These are phyloP conservation scores for Hanseniaspora valbyensis DNA, from an alignment of 805 yeast species.

Conservation along the genomic window DNA sequence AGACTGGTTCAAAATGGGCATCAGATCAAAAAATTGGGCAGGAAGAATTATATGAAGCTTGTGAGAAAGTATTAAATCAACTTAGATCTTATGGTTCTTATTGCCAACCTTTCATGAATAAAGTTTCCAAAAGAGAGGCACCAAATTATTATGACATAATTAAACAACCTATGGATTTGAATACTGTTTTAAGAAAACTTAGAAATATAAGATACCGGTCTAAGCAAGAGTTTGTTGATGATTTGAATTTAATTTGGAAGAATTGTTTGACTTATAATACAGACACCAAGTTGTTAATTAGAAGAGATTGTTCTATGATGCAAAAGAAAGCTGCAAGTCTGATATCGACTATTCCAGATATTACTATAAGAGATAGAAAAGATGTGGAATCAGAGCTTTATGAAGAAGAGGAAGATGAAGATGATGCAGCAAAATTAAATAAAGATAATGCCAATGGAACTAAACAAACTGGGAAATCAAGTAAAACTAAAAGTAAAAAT, in stretches of 20 bases:
- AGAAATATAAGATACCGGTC: slow-evolving; percentile 71
- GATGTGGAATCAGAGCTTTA: slow-evolving; percentile 25
- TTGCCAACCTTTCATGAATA: slow-evolving; percentile 87
- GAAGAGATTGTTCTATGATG: slow-evolving; percentile 94
- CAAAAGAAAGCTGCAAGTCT: slow-evolving; percentile 71
- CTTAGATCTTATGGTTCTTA: slow-evolving; percentile 88
- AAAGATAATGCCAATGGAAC: too few relatives aligned
- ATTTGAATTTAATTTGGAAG: slow-evolving; percentile 87
- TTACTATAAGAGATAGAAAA: slow-evolving; percentile 55
- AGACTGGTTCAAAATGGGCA: slow-evolving; percentile 95
- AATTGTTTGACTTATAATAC: slow-evolving; percentile 88
- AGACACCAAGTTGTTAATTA: slow-evolving; percentile 81
- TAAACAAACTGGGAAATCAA: too few relatives aligned
- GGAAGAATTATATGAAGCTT: slow-evolving; percentile 93
- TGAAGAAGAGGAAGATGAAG: slow-evolving; percentile 21
- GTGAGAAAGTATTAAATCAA: slow-evolving; percentile 88
- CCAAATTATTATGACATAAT: slow-evolving; percentile 89
- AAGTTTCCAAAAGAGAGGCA: slow-evolving; percentile 95
- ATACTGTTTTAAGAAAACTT: slow-evolving; percentile 84
- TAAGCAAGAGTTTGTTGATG: slow-evolving; percentile 87
- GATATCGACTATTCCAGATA: slow-evolving; percentile 81
- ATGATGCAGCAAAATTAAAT: slow-evolving; percentile 27
- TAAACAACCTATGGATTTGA: slow-evolving; percentile 91
- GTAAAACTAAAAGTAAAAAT: slow-evolving; percentile 1
- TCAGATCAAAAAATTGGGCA: slow-evolving; percentile 91